A percentile compares a stretch with the other conserved stretches of the same genome.
phyloP scores from a whole-genome alignment of 2,329 filamentous ascomycete species.

The Trichoderma oligosporum region DNA sequence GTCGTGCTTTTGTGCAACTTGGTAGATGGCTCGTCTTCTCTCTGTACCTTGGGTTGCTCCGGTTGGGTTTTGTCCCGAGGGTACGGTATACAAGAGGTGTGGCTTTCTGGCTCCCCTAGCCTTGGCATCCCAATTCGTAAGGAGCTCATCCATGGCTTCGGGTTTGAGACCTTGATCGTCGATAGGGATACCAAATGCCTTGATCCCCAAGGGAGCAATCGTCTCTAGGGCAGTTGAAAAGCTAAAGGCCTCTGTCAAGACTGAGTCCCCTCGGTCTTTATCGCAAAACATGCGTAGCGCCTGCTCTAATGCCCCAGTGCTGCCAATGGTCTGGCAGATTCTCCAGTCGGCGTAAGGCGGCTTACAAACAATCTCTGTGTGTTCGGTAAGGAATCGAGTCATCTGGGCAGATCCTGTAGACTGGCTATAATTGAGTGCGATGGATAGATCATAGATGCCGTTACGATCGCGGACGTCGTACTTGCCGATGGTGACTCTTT shows the following conservation, averaged over 20 bases:
- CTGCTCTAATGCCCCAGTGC: constrained; percentile 81
- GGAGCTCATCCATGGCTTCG: constrained; percentile 48
- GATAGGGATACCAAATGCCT: constrained; percentile 48
- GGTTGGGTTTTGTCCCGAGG: constrained; percentile 85
- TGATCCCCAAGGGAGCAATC: constrained; percentile 50
- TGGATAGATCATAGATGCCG: constrained; percentile 66
- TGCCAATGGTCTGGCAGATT: constrained; percentile 78
- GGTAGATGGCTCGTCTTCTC: constrained; percentile 69
- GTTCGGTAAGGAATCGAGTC: constrained; percentile 86
- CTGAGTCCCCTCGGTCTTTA: constrained; percentile 64
- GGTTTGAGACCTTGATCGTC: constrained; percentile 54
- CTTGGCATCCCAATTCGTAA: constrained; percentile 47
- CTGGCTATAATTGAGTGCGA: constrained; percentile 91
- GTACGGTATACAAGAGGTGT: constrained; percentile 57
- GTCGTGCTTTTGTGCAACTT: constrained; percentile 77
- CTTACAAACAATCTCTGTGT: constrained; percentile 84
- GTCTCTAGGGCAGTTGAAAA: constrained; percentile 71
- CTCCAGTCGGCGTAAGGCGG: constrained; percentile 91
- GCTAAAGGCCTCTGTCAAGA: constrained; percentile 87
- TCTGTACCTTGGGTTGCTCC: constrained; percentile 72
- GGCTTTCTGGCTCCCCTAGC: constrained; percentile 47
- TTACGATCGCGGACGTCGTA: constrained; percentile 67
- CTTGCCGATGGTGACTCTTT: constrained; percentile 68
- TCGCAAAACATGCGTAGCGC: constrained; percentile 76
- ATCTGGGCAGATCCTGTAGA: constrained; percentile 81